Evolutionary conservation across 2,329 filamentous ascomycete species (phyloP).

Genomic region (Penicillium brevicompactum): DNA sequence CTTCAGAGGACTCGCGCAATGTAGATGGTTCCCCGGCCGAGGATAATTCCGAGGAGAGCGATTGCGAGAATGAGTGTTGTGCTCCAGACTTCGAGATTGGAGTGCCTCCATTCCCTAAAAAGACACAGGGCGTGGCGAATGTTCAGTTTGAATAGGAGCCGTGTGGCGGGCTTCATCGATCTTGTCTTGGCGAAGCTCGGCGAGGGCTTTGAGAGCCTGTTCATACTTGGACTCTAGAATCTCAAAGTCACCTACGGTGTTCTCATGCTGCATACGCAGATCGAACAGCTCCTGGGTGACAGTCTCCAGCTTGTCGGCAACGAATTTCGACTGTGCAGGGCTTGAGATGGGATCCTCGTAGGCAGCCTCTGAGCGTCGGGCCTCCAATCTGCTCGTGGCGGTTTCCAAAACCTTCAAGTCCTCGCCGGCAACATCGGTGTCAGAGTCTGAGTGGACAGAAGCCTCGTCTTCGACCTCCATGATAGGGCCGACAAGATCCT

Average conservation of each 20-base stretch:
- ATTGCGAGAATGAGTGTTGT: conserved; percentile 79
- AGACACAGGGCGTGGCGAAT: conserved; percentile 65
- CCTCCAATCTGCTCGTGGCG: conserved; percentile 31
- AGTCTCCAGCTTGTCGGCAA: conserved; percentile 88
- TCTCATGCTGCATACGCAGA: conserved; percentile 86
- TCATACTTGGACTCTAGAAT: conserved; percentile 86
- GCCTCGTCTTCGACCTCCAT: conserved; percentile 31
- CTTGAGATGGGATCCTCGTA: conserved; percentile 60
- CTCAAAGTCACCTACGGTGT: conserved; percentile 78
- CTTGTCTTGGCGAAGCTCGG: conserved; percentile 77
- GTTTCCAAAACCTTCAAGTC: conserved; percentile 42
- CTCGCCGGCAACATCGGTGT: conserved; percentile 28
- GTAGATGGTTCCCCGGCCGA: conserved; percentile 77
- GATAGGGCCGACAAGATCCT: conserved; percentile 40
- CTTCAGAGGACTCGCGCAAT: conserved; percentile 60
- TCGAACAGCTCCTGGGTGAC: conserved; percentile 91
- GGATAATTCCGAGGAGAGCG: conserved; percentile 90
- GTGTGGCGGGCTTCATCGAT: conserved; percentile 76
- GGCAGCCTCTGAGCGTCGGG: conserved; percentile 22
- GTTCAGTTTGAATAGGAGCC: conserved; percentile 42
- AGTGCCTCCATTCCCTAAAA: conserved; percentile 76
- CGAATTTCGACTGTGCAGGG: conserved; percentile 79
- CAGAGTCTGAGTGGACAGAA: conserved; percentile 18
- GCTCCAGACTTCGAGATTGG: conserved; percentile 70
- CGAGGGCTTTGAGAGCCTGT: conserved; percentile 77